Conservation (phyloP, 2,329 filamentous ascomycete species). For the Xylaria sp. region DNA sequence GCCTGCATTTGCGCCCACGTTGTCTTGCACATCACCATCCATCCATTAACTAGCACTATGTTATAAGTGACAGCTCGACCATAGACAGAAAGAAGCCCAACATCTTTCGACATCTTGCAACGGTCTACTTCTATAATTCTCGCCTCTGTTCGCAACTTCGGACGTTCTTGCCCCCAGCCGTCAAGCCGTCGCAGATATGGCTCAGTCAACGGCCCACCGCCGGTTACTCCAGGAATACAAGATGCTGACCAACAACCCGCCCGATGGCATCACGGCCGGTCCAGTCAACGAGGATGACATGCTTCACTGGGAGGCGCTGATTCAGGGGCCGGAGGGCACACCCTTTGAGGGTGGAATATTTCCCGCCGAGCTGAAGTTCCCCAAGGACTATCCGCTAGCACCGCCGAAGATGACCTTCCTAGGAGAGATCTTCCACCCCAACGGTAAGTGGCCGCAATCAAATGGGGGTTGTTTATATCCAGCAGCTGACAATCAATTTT, state of each 20-base stretch:
- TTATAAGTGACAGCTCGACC: too few relatives aligned
- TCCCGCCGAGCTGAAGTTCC: conserved; percentile 91
- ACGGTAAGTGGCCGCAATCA: conserved; percentile 59
- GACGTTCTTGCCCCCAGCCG: too few relatives aligned
- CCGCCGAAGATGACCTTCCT: conserved; percentile 96
- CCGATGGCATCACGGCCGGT: conserved; percentile 96
- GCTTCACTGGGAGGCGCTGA: conserved; percentile 93
- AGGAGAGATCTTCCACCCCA: conserved; percentile 94
- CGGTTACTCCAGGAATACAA: conserved; percentile 97
- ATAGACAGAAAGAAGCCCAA: too few relatives aligned
- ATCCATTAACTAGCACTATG: too few relatives aligned
- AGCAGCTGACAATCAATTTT: conserved; percentile 3
- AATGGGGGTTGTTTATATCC: neutral
- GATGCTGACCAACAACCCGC: conserved; percentile 87
- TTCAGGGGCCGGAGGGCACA: conserved; percentile 92
- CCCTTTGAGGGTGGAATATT: conserved; percentile 97
- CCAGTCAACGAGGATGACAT: conserved; percentile 94
- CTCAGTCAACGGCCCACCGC: conserved; percentile 66
- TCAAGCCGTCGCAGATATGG: too few relatives aligned
- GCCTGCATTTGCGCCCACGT: too few relatives aligned
- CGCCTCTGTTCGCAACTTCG: too few relatives aligned
- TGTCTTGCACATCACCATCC: too few relatives aligned
- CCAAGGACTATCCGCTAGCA: conserved; percentile 93
- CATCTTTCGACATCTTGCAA: too few relatives aligned
- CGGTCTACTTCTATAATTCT: too few relatives aligned